Evolutionary conservation across 208 protist species (phyloP), one percentile per base, ranked within the genome.

Genomic region (Leishmania gerbilli): DNA sequence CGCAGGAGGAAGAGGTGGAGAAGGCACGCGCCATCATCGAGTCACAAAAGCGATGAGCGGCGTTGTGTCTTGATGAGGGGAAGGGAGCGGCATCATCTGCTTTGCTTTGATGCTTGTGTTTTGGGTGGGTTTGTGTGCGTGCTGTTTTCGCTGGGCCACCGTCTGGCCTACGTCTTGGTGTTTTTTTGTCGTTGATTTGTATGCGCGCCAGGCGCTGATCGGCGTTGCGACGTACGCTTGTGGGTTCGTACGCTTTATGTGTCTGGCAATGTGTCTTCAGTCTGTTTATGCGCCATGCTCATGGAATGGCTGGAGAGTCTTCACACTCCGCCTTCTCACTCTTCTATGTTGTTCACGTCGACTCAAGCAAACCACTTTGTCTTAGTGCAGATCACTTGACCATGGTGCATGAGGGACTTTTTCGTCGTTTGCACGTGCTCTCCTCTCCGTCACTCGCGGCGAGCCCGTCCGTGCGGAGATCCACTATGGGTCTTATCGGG

Each of bases 1-100:
- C 90, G 37, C 80, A 91, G 76, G 91, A 95, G 79, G 87, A 93
- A 62, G 92, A 96, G 45, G 71, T 95, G 24, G 82, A 84, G 19
- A 86, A 79, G 34, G 95, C 95, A 3, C 85, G 88, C 24, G 82
- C 89, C 24, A 81, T 87, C 51, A 93, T 97, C 55, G 89, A 85
- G 19, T 81, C 85, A n/a, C 92, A 95, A 81, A 95, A 94, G 84
- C 58, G 82, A 9, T 86, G 67, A 64, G 58, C 37, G 40, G 24
- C 1, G 5, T n/a, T 11, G 2, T 5, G 42, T 45, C 24, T 27
- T n/a, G 27, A 2, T 74, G 42, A 47, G 51, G 2, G 27, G 1
- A 31, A 37, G 5, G 31, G 34, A 17, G 24, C 17, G 9, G 8
- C 45, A 27, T 17, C 2, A 1, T 31, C n/a, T 51, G 69, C 40